Base-by-base conservation (phyloP, 495 filamentous ascomycete species). In the Hypoxylon subgilvum region DNA sequence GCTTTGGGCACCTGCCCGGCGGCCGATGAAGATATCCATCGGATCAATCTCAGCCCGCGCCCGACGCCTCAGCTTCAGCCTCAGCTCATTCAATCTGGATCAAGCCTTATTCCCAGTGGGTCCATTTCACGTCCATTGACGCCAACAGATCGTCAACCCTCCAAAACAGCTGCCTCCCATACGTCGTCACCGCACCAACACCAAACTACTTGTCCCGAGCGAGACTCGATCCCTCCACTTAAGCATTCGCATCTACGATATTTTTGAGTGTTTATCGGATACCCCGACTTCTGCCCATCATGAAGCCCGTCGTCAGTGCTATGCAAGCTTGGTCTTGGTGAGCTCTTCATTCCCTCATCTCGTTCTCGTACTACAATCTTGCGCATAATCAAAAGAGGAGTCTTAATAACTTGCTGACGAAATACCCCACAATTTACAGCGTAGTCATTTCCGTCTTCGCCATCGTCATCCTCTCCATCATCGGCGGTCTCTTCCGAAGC, bases 311-410 rank as follows among this genome's bases (percentile, higher is more conserved):
- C 68, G 88, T 96, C 41, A 88, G 89, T 61, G 84, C 89, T 51
- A 77, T 94, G 79, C 92, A 95, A 77, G 92, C 92, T 69, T 96
- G 91, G 91, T 90, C 86, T 76, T 96, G 92, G 91, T 96, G 79
- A 53, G 71, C 45, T 36, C 16, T 17, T 38, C 34, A n/a, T 13
- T 13, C 40, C 30, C 31, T 41, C 40, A 21, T 42, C 51, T 23
- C 43, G n/a, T 47, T 16, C 43, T 25, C 14, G 4, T 1, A 38
- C 18, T 3, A 13, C 2, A 38, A 4, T 17, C 18, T 3, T 35
- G 13, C 13, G 13, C 12, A 6, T 13, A 35, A 22, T 45, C 16
- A n/a, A 18, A 5, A 10, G 14, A 12, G 31, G 16, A 14, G n/a
- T n/a, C n/a, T n/a, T n/a, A n/a, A n/a, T n/a, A 21, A 6, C 7